Base-by-base conservation (phyloP, 2,329 filamentous ascomycete species). In the Fusarium continuum region DNA sequence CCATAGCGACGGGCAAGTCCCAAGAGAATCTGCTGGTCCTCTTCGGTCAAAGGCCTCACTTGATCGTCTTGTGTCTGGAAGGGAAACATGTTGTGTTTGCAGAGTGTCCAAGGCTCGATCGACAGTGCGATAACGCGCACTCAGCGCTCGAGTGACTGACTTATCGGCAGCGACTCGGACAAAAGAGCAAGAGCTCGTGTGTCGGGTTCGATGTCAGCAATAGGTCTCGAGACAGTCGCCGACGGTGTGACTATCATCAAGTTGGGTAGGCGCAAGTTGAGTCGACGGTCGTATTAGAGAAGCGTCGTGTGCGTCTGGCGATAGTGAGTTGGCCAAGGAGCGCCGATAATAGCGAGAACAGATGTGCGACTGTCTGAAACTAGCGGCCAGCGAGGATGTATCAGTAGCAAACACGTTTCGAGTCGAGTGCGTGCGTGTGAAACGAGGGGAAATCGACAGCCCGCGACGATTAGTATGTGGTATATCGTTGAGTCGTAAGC, bases 1-100 rank as follows among this genome's bases (percentile, higher is more conserved):
- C 76, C 76, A 67, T 78, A 78, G 45, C 75, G 75, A 48, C 76
- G 76, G 7, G 75, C 73, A 19, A 78, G 74, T 17, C 70, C 69
- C 22, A 77, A 49, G 23, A 78, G 71, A 19, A 76, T 65, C 38
- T 77, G 76, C 59, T 77, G 76, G 56, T 78, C 76, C 40, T 78
- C 76, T 8, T 78, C 76, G 28, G 73, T 59, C 48, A 78, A 55
- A n/a, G 75, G 71, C 43, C 75, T 74, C 54, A 76, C 68, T 57
- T 70, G 67, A 44, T 78, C 76, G 31, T 78, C 76, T 45, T 71
- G 69, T 38, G 67, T 64, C 43, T 65, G 70, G 58, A 72, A 76
- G 13, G 73, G 71, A 54, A 77, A 76, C 76, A 78, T 78, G 54
- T 56, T 57, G 28, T 25, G 45, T 38, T 64, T 61, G 46, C 23